Conservation (phyloP, 2,329 filamentous ascomycete genomes). For the Lasiodiplodia citricola region DNA sequence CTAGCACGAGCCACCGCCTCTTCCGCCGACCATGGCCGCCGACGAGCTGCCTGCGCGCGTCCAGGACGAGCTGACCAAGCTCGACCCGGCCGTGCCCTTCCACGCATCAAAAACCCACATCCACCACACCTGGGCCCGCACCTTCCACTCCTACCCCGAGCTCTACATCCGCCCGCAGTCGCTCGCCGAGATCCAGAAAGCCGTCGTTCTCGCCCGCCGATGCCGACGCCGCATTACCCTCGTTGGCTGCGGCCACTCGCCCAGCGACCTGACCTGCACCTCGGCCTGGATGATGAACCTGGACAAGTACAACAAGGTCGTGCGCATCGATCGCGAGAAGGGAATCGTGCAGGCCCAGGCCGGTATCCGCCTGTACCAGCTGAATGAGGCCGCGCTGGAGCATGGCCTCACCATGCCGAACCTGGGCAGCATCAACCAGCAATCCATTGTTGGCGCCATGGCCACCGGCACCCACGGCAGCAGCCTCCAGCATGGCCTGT, state of each 20-base stretch:
- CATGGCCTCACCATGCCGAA: constrained; percentile 86
- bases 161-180: constrained; percentile 86
- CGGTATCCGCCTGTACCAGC: constrained; percentile 80
- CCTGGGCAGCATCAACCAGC: constrained; percentile 91
- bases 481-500: constrained; percentile 79
- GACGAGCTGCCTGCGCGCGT: constrained; percentile 51
- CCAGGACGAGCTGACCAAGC: constrained; percentile 60
- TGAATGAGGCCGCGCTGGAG: constrained; percentile 75
- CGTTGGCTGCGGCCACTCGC: constrained; percentile 91
- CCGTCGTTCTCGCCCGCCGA: constrained; percentile 77
- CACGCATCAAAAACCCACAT: constrained; percentile 73
- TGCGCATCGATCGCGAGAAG: constrained; percentile 70
- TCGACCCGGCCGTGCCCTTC: constrained; percentile 73
- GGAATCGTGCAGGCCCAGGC: constrained; percentile 78
- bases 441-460: constrained; percentile 91
- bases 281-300: constrained; percentile 95
- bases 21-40: constrained; percentile 9
- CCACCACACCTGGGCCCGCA: constrained; percentile 94
- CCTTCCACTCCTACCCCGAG: constrained; percentile 87
- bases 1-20: background rate
- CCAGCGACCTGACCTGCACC: constrained; percentile 88
- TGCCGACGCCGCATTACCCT: constrained; percentile 83
- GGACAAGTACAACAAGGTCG: constrained; percentile 76
- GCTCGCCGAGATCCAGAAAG: constrained; percentile 80
- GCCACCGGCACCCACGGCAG: constrained; percentile 93